A percentile compares a stretch with the other conserved stretches of the same genome.
These are phyloP conservation scores for Hypsizygus ulmarius DNA, from an alignment of 1,284 basidiomycete species.

Conservation along the genomic window DNA sequence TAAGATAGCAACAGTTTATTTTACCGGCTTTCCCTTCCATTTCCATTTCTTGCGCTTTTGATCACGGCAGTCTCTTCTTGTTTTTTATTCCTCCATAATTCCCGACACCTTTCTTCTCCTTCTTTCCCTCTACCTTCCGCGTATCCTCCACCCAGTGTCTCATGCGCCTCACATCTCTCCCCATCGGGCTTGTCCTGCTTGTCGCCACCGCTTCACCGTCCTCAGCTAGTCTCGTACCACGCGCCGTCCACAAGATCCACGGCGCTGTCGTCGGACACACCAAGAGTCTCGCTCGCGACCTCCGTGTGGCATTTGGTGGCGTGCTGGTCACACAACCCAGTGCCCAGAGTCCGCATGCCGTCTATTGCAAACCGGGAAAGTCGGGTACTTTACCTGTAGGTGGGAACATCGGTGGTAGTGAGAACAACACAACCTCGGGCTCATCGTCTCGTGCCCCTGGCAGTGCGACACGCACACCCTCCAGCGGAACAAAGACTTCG, in stretches of 20 bases:
- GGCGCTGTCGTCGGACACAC: slow-evolving; percentile 41
- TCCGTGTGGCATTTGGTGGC: slow-evolving; percentile 59
- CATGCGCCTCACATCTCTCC: slow-evolving; percentile 17
- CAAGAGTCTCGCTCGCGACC: slow-evolving; percentile 60
- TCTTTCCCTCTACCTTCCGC: slow-evolving; percentile 24
- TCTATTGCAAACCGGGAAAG: slow-evolving; percentile 42
- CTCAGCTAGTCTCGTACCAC: slow-evolving; percentile 38
- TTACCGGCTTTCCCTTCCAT: slow-evolving; percentile 8
- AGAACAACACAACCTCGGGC: slow-evolving; percentile 16
- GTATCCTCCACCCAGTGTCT: slow-evolving; percentile 19
- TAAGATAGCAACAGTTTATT: slow-evolving; percentile 6
- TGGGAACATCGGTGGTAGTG: slow-evolving; percentile 15
- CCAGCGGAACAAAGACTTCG: slow-evolving; percentile 19
- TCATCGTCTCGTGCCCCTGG: slow-evolving; percentile 13
- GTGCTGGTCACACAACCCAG: slow-evolving; percentile 36
- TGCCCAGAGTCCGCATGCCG: slow-evolving; percentile 25
- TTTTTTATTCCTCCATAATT: slow-evolving; percentile 11
- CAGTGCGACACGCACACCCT: slow-evolving; percentile 16
- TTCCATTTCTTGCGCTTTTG: slow-evolving; percentile 14
- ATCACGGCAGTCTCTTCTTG: slow-evolving; percentile 23
- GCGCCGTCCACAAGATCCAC: slow-evolving; percentile 38
- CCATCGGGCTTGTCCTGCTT: slow-evolving; percentile 30
- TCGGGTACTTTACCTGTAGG: slow-evolving; percentile 15
- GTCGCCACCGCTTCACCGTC: slow-evolving; percentile 34
- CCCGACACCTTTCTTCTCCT: slow-evolving; percentile 12